These are phyloP conservation scores for Fusarium transvaalense DNA, from an alignment of 2,329 filamentous ascomycete genomes.

Conservation along the genomic window DNA sequence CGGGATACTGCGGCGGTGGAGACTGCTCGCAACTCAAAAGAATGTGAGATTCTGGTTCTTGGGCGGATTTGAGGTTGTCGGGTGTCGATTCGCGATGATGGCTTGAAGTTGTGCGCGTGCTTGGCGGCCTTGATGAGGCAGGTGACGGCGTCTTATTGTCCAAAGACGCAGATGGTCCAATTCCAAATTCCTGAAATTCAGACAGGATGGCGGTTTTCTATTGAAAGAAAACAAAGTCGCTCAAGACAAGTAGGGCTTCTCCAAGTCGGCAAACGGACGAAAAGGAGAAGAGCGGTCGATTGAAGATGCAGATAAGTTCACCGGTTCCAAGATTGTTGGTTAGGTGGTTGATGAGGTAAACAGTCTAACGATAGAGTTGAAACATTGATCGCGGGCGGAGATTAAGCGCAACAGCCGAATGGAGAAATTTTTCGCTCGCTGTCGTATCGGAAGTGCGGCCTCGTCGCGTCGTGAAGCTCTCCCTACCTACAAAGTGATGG, in stretches of 20 bases:
- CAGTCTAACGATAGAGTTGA: constrained; percentile 32
- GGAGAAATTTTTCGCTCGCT: constrained; percentile 14
- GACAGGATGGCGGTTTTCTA: constrained; percentile 56
- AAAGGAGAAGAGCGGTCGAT: constrained; percentile 25
- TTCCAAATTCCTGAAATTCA: constrained; percentile 50
- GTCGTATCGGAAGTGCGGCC: constrained; percentile 19
- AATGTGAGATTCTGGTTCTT: constrained; percentile 43
- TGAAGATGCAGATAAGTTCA: constrained; percentile 16
- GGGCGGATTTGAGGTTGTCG: constrained; percentile 41
- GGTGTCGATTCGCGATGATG: constrained; percentile 41
- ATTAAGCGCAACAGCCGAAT: constrained; percentile 20
- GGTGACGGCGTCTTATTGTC: constrained; percentile 51
- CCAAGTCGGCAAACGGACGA: constrained; percentile 21
- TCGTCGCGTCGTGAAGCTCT: constrained; percentile 35
- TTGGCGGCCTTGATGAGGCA: constrained; percentile 45
- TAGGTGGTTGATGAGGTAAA: constrained; percentile 30
- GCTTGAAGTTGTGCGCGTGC: constrained; percentile 47
- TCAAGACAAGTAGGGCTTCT: constrained; percentile 13
- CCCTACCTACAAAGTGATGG: constrained; percentile 26
- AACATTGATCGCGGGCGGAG: constrained; percentile 28
- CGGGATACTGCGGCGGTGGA: constrained; percentile 71
- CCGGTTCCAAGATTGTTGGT: constrained; percentile 28
- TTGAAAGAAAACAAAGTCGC: constrained; percentile 26
- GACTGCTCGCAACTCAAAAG: constrained; percentile 57
- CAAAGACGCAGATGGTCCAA: constrained; percentile 54